Percentiles rank a stretch among this genome's conserved stretches.
Conservation (phyloP, 208 protist species). For the Leishmania braziliensis region DNA sequence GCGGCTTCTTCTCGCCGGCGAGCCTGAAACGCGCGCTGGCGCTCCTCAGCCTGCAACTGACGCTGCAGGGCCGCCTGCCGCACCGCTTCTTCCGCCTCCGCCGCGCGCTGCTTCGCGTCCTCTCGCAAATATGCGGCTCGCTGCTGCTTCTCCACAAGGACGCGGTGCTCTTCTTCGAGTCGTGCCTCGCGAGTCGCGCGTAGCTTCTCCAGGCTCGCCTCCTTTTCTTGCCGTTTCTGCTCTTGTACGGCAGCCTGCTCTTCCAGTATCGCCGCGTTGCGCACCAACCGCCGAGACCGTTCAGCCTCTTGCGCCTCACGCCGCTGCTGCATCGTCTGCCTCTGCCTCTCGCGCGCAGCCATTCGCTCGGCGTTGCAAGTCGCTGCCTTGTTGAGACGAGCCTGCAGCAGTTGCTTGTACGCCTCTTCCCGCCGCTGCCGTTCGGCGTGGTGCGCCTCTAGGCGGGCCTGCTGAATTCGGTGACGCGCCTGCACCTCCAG, state of each 20-base stretch:
- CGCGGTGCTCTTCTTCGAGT: constrained; percentile 40
- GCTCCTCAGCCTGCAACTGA: constrained; percentile 59
- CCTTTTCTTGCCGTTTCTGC: constrained; percentile 54
- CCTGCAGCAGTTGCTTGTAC: constrained; percentile 46
- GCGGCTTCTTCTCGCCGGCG: constrained; percentile 41
- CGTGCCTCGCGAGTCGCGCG: constrained; percentile 37
- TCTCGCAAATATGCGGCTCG: constrained; percentile 48
- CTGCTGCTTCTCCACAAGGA: constrained; percentile 46
- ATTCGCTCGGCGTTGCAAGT: constrained; percentile 42
- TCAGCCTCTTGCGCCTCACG: constrained; percentile 51
- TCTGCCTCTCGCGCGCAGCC: constrained; percentile 54
- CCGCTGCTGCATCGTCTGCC: constrained; percentile 32
- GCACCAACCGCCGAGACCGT: constrained; percentile 58
- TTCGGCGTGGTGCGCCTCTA: constrained; percentile 52
- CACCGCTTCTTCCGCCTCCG: constrained; percentile 46
- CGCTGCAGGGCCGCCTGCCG: constrained; percentile 52
- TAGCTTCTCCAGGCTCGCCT: constrained; percentile 48
- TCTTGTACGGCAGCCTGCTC: constrained; percentile 38
- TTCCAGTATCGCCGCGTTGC: constrained; percentile 46
- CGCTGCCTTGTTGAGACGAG: constrained; percentile 58
- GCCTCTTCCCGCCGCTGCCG: constrained; percentile 49
- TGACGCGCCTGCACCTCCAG: constrained; percentile 43
- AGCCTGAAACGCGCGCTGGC: constrained; percentile 47
- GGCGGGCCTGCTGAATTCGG: constrained; percentile 42
- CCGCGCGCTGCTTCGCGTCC: constrained; percentile 50